Conservation (phyloP, 768 basidiomycete genomes). For the Boletus barrowsii region DNA sequence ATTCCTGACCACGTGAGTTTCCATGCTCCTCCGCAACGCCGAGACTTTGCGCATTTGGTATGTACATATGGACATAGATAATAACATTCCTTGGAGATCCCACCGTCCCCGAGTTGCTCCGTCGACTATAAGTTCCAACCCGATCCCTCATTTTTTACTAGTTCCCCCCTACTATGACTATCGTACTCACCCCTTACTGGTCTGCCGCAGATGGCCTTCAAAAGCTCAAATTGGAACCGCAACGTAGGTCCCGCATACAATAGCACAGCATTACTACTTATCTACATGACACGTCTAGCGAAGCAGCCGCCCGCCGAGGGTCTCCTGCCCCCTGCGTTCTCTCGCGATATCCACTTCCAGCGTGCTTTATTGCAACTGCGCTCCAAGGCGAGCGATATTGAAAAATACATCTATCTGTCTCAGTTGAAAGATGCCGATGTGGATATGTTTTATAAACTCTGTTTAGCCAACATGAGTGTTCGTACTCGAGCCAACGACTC, state of each 20-base stretch:
- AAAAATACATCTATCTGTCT: constrained; percentile 84
- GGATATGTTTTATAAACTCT: constrained; percentile 74
- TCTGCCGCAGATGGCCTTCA: constrained; percentile 56
- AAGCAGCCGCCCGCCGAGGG: constrained; percentile 48
- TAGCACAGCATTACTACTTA: not conserved
- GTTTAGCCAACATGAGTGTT: constrained; percentile 58
- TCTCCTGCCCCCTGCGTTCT: constrained; percentile 56
- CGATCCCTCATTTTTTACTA: not conserved
- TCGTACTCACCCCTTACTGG: constrained; percentile 71
- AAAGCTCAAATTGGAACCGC: constrained; percentile 59
- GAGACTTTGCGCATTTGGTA: constrained; percentile 1
- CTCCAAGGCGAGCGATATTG: constrained; percentile 69
- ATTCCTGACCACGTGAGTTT: not conserved
- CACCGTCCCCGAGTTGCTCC: constrained; percentile 9
- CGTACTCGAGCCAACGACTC: constrained; percentile 1
- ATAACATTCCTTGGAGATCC: not conserved
- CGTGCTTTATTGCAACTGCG: constrained; percentile 71
- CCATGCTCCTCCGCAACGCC: too few relatives aligned
- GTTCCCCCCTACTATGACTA: constrained; percentile 41
- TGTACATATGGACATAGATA: not conserved
- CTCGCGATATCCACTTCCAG: constrained; percentile 47
- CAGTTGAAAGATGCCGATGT: constrained; percentile 71
- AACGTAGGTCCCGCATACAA: constrained; percentile 37
- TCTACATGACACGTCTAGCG: constrained; percentile 29
- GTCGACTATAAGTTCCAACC: not conserved